Evolutionary conservation across 768 basidiomycete species (phyloP), one percentile per base, ranked within the genome.

Genomic region (Phylloporus rhodoxanthus): DNA sequence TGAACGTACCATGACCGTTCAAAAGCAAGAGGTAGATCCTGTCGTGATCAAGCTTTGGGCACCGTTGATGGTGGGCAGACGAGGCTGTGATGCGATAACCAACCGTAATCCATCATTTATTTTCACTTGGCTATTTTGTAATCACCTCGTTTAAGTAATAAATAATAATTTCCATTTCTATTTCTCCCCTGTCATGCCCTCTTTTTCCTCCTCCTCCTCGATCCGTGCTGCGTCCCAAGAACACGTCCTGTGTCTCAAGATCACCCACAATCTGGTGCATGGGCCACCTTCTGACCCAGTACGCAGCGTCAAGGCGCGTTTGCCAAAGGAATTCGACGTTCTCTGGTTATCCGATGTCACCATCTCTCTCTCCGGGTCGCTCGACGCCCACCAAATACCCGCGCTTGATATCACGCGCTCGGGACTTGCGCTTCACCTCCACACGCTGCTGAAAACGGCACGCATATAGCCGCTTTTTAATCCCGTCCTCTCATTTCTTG

Each of bases 311-410:
- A 75, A 67, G 42, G 63, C 60, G 43, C 73, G 57, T 58, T 32
- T 67, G 0, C 68, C 70, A 17, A 64, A 58, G 34, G 60, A 67
- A 37, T 59, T 82, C 25, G 79, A 82, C 59, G 70, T 84, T 20
- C 58, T 77, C 32, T 68, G 77, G 41, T 63, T 72, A 32, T 75
- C 80, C 7, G 72, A 75, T 59, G 56, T 87, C 34, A 56, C 70
- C 26, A 59, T 89, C 50, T 68, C 77, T 11, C 58, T 88, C 54
- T 72, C 77, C 50, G 86, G 84, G 34, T 67, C 68, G 28, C 54
- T 79, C 26, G 73, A 87, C 57, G 70, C 74, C 47, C 63, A 55
- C 43, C 55, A 60, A 50, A 65, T 81, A 23, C 52, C 72, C 28
- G 55, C 71, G 17, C 56, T 65, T 29, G 68, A 67, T n/a, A 58